Percentiles rank a stretch among this genome's conserved stretches.
phyloP scores from a whole-genome alignment of 2,329 filamentous ascomycete species.

The Raffaelea albimanens region DNA sequence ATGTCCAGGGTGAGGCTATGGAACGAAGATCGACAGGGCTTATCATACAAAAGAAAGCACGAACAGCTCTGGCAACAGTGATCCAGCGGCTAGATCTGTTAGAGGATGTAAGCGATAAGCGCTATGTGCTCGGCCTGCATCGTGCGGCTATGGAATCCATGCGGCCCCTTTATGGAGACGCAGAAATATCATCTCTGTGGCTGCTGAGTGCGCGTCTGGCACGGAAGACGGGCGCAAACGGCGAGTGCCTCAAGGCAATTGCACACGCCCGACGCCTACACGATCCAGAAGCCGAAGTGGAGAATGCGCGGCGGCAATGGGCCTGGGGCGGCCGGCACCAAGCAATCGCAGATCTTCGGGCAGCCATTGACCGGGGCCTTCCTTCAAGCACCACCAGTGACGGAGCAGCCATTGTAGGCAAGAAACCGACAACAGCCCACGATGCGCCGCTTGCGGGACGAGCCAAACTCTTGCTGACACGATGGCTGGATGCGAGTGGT shows the following conservation, averaged over 20 bases:
- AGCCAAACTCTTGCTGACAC: slow-evolving; percentile 81
- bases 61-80: slow-evolving; percentile 42
- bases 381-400: slow-evolving; percentile 64
- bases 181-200: slow-evolving; percentile 78
- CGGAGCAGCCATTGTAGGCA: background rate
- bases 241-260: slow-evolving; percentile 89
- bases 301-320: slow-evolving; percentile 89
- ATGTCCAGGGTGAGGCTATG: background rate
- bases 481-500: slow-evolving; percentile 93
- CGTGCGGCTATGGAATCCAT: slow-evolving; percentile 79
- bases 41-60: slow-evolving; percentile 30
- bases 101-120: slow-evolving; percentile 84
- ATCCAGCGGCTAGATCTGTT: slow-evolving; percentile 77
- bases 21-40: background rate
- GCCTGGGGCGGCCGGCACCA: slow-evolving; percentile 88
- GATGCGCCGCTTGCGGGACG: slow-evolving; percentile 47
- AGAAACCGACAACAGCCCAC: background rate
- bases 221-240: slow-evolving; percentile 71
- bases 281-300: slow-evolving; percentile 81
- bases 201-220: slow-evolving; percentile 76
- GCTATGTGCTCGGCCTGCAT: slow-evolving; percentile 79
- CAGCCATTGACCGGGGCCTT: slow-evolving; percentile 52
- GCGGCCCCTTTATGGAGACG: slow-evolving; percentile 56
- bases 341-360: slow-evolving; percentile 83
- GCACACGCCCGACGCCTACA: slow-evolving; percentile 78